phyloP scores from a whole-genome alignment of 148 eudicot genomes.

The Vaccinium macrocarpon region DNA sequence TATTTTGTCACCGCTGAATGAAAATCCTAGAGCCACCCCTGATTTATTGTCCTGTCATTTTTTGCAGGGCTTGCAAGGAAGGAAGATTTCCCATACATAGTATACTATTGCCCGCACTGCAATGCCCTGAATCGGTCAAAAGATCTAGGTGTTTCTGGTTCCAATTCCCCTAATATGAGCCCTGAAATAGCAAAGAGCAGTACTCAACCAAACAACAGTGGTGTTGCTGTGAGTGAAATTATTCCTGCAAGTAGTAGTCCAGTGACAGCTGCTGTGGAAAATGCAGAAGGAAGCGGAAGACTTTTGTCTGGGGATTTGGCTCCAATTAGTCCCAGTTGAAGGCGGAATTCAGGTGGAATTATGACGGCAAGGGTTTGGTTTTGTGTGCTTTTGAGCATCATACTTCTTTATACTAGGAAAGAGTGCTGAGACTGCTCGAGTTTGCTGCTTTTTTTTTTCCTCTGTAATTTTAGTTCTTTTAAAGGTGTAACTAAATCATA shows the following conservation, averaged over 20 bases:
- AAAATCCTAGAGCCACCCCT: too few species aligned
- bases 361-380: not conserved
- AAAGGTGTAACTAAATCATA: not conserved
- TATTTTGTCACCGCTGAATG: too few species aligned
- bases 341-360: not conserved
- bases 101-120: constrained; percentile 95
- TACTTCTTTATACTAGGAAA: not conserved
- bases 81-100: constrained; percentile 79
- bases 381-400: not conserved
- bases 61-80: constrained; percentile 85
- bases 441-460: not conserved
- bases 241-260: constrained; percentile 21
- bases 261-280: constrained; percentile 27
- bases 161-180: constrained; percentile 25
- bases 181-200: constrained; percentile 28
- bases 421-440: not conserved
- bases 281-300: constrained; percentile 24
- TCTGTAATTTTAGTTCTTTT: constrained; percentile 1
- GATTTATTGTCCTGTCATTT: constrained; percentile 11
- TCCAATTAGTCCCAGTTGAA: constrained; percentile 8
- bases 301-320: not conserved
- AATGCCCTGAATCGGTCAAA: constrained; percentile 76
- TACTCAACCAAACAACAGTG: constrained; percentile 20
- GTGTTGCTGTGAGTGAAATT: constrained; percentile 28
- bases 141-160: constrained; percentile 32